Base-by-base conservation (phyloP, 2,329 filamentous ascomycete species). In the Gnomoniopsis smithogilvyi region DNA sequence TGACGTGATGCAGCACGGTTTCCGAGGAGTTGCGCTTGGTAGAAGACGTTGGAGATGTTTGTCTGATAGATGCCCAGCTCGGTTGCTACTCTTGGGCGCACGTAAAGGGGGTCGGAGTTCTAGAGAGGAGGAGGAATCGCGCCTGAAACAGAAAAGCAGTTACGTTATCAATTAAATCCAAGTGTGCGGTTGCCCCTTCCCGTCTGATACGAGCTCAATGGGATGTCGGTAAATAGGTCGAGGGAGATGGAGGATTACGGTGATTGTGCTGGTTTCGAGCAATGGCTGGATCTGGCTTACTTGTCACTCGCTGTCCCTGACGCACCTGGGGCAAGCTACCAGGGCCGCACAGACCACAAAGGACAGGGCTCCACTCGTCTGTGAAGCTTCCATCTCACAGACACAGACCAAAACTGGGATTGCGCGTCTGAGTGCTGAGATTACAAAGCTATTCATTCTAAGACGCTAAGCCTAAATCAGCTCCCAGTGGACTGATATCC, bases 51-150 rank as follows among this genome's bases (percentile, higher is more conserved):
- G n/a, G 56, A 26, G 12, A 45, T 56, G 56, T 52, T 62, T 48
- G 56, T 59, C 45, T 51, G 36, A 43, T 60, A 45, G 57, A 50
- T 62, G 57, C 50, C 57, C 43, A 60, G 57, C 53, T 60, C 52
- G 57, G 36, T 60, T 54, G 45, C 54, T 43, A 36, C 19, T 45
- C 19, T n/a, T 22, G 54, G 48, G 60, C 52, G 45, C 50, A 21
- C 51, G 45, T 52, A 60, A 62, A 61, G 55, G 55, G 56, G 57
- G 34, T 19, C 24, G 47, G 47, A 22, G 38, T 46, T 45, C 38
- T 57, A 56, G 33, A 51, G 60, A 60, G 60, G 41, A 47, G 43
- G 48, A 47, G 54, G 49, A 46, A 51, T 33, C 49, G 59, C 41
- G 38, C 48, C 26, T 36, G 47, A 51, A 56, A 21, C 15, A 51